A percentile compares a stretch with the other conserved stretches of the same genome.
These are phyloP conservation scores for Aspergillus bridgeri DNA, from an alignment of 495 filamentous ascomycete species.

Conservation along the genomic window DNA sequence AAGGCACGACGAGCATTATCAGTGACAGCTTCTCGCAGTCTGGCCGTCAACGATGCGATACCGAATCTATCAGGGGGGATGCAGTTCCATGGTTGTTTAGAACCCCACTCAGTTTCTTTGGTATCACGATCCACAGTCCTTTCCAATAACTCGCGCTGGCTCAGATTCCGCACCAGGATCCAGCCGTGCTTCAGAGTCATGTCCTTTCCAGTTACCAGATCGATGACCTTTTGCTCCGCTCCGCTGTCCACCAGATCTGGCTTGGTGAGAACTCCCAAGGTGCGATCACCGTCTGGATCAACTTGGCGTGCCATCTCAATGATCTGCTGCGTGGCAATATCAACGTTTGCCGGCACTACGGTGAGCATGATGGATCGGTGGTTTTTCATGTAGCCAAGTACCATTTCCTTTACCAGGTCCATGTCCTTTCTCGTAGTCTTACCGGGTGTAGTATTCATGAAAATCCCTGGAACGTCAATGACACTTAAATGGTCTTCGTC, in stretches of 20 bases:
- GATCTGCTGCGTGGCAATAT: slow-evolving; percentile 61
- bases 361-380: slow-evolving; percentile 55
- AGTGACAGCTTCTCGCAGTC: slow-evolving; percentile 17
- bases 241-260: slow-evolving; percentile 55
- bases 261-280: slow-evolving; percentile 59
- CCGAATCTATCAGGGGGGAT: slow-evolving; percentile 48
- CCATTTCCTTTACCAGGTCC: slow-evolving; percentile 49
- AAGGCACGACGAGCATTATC: slow-evolving; percentile 16
- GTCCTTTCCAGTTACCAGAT: slow-evolving; percentile 44
- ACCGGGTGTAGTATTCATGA: slow-evolving; percentile 49
- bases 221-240: slow-evolving; percentile 38
- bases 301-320: slow-evolving; percentile 47
- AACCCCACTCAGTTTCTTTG: slow-evolving; percentile 22
- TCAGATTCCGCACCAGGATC: slow-evolving; percentile 53
- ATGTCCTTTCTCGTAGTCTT: slow-evolving; percentile 51
- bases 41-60: slow-evolving; percentile 42
- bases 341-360: slow-evolving; percentile 60
- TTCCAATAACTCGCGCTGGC: slow-evolving; percentile 24
- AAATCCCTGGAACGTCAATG: slow-evolving; percentile 63
- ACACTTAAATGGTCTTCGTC: slow-evolving; percentile 56
- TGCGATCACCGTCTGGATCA: slow-evolving; percentile 49
- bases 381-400: slow-evolving; percentile 51
- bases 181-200: slow-evolving; percentile 50
- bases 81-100: slow-evolving; percentile 39
- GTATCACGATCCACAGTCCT: slow-evolving; percentile 15